A percentile compares a stretch with the other conserved stretches of the same genome.
phyloP scores from a whole-genome alignment of 768 basidiomycete genomes.

The Rhodosporidiobolus sp. region DNA sequence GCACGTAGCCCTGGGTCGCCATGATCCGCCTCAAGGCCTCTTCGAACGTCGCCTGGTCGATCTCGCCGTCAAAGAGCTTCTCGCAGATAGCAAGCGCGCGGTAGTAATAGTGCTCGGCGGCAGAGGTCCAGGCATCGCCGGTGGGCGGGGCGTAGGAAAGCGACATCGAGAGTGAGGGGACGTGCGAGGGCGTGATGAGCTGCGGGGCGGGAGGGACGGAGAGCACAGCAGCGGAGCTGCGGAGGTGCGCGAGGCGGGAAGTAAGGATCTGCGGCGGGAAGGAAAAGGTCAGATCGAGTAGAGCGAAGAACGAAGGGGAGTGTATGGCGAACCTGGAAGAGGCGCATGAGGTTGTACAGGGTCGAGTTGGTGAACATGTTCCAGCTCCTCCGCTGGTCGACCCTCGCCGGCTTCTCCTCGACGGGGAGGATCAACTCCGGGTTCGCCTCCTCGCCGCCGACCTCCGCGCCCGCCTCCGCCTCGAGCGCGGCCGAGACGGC shows the following conservation, averaged over 20 bases:
- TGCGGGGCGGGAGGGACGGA: slow-evolving; percentile 20
- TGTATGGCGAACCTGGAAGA: slow-evolving; percentile 84
- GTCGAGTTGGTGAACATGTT: slow-evolving; percentile 85
- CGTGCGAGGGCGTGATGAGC: slow-evolving; percentile 33
- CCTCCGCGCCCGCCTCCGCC: not conserved
- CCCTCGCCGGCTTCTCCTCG: slow-evolving; percentile 12
- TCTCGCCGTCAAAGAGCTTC: slow-evolving; percentile 85
- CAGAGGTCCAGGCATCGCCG: slow-evolving; percentile 15
- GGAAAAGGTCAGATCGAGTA: not conserved
- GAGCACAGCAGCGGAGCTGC: slow-evolving; percentile 53
- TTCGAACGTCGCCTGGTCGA: slow-evolving; percentile 88
- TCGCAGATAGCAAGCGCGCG: slow-evolving; percentile 87
- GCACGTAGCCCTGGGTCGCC: slow-evolving; percentile 81
- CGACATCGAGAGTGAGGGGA: slow-evolving; percentile 67
- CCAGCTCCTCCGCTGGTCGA: slow-evolving; percentile 24
- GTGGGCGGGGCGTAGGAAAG: slow-evolving; percentile 44
- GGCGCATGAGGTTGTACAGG: slow-evolving; percentile 81
- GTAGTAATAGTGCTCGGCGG: slow-evolving; percentile 72
- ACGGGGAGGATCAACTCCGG: slow-evolving; percentile 18
- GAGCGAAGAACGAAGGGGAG: not conserved
- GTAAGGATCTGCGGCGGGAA: slow-evolving; percentile 67
- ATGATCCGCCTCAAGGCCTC: slow-evolving; percentile 95
- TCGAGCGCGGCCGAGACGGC: not conserved
- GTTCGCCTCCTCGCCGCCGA: not conserved
- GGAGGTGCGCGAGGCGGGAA: slow-evolving; percentile 78